Conservation (phyloP, 1,284 basidiomycete genomes). For the Trichosporon sp. region DNA sequence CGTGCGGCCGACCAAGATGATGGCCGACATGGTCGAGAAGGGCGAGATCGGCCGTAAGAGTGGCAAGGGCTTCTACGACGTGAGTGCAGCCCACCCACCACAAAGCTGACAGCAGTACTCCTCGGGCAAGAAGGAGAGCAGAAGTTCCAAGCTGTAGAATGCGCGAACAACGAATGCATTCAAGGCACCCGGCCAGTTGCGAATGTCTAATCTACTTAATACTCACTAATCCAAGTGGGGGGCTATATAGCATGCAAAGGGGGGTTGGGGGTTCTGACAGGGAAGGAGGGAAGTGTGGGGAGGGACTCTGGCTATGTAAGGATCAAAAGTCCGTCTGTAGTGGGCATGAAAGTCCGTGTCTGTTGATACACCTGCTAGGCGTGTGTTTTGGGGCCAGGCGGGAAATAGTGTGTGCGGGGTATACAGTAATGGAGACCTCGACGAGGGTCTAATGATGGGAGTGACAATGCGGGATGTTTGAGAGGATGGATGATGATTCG, state of each 20-base stretch:
- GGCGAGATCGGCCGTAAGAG: constrained; percentile 56
- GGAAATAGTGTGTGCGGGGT: constrained; percentile 2
- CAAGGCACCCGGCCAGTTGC: constrained; percentile 8
- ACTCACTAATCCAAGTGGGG: constrained; percentile 5
- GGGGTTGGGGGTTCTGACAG: neutral
- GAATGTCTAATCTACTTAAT: constrained; percentile 6
- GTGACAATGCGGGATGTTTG: neutral
- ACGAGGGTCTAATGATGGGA: neutral
- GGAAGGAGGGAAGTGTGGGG: neutral
- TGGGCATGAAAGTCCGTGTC: neutral
- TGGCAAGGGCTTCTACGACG: constrained; percentile 49
- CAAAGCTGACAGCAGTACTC: neutral
- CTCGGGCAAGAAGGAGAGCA: neutral
- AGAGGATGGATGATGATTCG: neutral
- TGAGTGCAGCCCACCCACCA: constrained; percentile 8
- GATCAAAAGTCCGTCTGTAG: neutral
- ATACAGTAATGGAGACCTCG: neutral
- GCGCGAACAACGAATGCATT: constrained; percentile 10
- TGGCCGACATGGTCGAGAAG: constrained; percentile 54
- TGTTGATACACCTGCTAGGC: neutral
- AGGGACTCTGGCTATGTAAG: neutral
- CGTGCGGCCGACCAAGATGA: constrained; percentile 50
- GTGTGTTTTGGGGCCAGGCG: neutral
- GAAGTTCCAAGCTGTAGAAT: neutral
- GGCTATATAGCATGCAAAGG: constrained; percentile 2